Evolutionary conservation across 164 flowering plant genomes (phyloP).

Genomic region (Akebia trifoliata): DNA sequence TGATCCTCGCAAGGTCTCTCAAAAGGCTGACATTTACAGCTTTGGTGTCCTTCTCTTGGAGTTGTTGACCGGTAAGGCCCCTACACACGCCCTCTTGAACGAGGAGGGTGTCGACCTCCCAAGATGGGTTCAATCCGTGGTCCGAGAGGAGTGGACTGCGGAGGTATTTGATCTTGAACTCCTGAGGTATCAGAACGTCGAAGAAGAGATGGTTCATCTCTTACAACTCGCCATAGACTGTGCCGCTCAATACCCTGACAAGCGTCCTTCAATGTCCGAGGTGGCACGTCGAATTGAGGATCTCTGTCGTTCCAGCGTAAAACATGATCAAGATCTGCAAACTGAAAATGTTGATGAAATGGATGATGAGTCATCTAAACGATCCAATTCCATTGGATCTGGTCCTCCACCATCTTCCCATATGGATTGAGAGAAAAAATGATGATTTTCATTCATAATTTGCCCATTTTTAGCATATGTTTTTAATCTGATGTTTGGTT

Average conservation of each 20-base stretch:
- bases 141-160: constrained; percentile 72
- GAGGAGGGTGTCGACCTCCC: constrained; percentile 94
- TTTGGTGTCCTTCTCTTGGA: constrained; percentile 81
- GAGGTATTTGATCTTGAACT: constrained; percentile 88
- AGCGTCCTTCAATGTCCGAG: constrained; percentile 69
- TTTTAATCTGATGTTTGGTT: constrained; percentile 12
- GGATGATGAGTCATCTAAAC: constrained; percentile 26
- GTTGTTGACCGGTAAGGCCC: constrained; percentile 83
- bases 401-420: constrained; percentile 9
- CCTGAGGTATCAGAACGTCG: constrained; percentile 70
- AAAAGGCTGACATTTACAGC: constrained; percentile 90
- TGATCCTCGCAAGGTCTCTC: constrained; percentile 65
- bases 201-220: constrained; percentile 85
- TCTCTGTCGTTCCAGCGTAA: constrained; percentile 35
- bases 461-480: constrained; percentile 18
- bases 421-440: constrained; percentile 16
- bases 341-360: constrained; percentile 10
- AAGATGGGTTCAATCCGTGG: constrained; percentile 88
- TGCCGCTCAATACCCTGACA: constrained; percentile 68
- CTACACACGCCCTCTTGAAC: constrained; percentile 55
- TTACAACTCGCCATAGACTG: constrained; percentile 75
- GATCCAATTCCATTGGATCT: constrained; percentile 15
- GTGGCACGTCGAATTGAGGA: constrained; percentile 58
- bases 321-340: constrained; percentile 17
- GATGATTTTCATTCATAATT: constrained; percentile 17